Conservation (phyloP, 352 stramenopile genomes). For the Phytopythium cucurbitacearum region DNA sequence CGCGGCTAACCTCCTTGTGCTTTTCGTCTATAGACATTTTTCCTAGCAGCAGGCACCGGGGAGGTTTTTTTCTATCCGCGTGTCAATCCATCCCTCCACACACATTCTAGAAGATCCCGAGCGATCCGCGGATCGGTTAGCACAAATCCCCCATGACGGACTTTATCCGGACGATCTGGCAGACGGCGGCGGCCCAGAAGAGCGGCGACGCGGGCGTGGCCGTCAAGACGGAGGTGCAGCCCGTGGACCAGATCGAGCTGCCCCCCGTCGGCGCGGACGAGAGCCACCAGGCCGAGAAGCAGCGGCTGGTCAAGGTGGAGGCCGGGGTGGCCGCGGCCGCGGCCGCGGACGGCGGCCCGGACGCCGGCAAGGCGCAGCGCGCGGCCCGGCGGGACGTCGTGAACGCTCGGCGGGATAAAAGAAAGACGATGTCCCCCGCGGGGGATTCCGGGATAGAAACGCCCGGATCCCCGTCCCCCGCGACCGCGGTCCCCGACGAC, state of each 20-base stretch:
- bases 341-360: conserved; percentile 5
- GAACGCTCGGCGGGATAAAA: conserved; percentile 74
- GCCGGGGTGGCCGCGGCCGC: conserved; percentile 7
- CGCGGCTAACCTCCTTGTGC: too few relatives aligned
- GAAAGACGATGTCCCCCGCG: conserved; percentile 46
- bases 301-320: conserved; percentile 65
- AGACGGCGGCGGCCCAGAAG: conserved; percentile 15
- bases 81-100: not conserved
- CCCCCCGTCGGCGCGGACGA: conserved; percentile 23
- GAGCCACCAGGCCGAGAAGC: conserved; percentile 23
- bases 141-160: conserved; percentile 49
- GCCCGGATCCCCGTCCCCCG: conserved; percentile 5
- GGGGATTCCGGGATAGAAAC: not conserved
- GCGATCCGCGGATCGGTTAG: not conserved
- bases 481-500: conserved; percentile 1
- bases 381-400: conserved; percentile 55
- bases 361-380: conserved; percentile 59
- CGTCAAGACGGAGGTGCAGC: conserved; percentile 34
- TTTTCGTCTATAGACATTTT: too few relatives aligned
- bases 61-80: too few relatives aligned
- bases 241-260: conserved; percentile 62
- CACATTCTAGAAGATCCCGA: not conserved
- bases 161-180: conserved; percentile 72
- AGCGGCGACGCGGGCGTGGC: not conserved
- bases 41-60: too few relatives aligned